Evolutionary conservation across 2,329 filamentous ascomycete species (phyloP).

Genomic region (Cytospora mali): DNA sequence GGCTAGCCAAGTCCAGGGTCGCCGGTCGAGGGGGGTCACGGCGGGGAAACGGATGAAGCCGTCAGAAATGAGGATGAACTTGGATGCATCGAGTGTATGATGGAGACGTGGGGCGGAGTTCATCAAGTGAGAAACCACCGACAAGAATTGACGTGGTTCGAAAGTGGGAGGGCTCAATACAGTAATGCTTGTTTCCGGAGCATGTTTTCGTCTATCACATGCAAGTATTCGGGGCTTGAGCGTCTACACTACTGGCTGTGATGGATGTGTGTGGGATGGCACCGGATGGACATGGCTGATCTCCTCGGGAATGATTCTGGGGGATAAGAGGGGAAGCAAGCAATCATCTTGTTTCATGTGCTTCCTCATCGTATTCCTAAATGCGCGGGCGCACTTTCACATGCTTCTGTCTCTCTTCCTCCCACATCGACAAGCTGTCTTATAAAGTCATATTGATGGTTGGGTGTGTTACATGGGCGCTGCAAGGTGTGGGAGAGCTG

Average conservation of each 20-base stretch:
- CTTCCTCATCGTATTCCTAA: slow-evolving; percentile 1
- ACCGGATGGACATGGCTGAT: not conserved
- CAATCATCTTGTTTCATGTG: not conserved
- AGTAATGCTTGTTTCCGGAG: too few species aligned
- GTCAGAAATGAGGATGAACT: too few species aligned
- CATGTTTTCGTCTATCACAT: not conserved
- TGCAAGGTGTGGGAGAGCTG: slow-evolving; percentile 10
- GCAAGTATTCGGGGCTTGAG: not conserved
- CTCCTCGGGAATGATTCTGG: not conserved
- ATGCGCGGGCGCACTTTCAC: slow-evolving; percentile 7
- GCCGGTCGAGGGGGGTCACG: not conserved
- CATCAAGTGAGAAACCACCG: not conserved
- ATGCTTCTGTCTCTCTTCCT: not conserved
- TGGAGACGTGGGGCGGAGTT: not conserved
- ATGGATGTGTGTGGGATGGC: not conserved
- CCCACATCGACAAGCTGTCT: not conserved
- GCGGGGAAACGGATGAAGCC: not conserved
- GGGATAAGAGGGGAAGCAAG: slow-evolving; percentile 6
- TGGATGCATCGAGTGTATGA: too few species aligned
- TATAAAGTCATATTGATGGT: slow-evolving; percentile 3
- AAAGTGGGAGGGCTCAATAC: too few species aligned
- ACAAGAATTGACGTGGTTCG: not conserved
- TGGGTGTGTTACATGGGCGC: slow-evolving; percentile 14
- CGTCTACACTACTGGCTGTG: not conserved
- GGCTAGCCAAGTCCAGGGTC: not conserved